phyloP scores from a whole-genome alignment of 106 monocot species.

The Dactylorhiza incarnata region DNA sequence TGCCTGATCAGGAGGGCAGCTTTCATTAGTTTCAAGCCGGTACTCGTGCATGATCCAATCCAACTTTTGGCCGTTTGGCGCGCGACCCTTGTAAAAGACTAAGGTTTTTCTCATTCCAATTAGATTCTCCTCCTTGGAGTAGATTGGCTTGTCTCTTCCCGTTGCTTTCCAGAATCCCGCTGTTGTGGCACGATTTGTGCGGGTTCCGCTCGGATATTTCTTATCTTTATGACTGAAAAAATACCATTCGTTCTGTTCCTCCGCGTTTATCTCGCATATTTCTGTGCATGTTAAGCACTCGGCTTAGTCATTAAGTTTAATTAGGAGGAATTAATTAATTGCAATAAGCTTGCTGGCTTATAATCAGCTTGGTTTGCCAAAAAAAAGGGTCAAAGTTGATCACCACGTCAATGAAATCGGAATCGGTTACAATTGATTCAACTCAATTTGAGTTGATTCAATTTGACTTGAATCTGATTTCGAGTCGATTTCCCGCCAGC shows the following conservation, averaged over 20 bases:
- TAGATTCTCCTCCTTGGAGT: constrained; percentile 30
- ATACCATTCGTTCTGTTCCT: constrained; percentile 23
- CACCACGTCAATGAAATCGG: no score
- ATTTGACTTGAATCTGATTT: no score
- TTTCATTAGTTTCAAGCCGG: constrained; percentile 15
- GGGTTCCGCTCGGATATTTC: constrained; percentile 36
- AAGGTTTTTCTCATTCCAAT: constrained; percentile 62
- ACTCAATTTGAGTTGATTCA: no score
- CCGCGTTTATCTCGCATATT: constrained; percentile 24
- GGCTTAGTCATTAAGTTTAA: no score
- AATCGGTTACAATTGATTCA: no score
- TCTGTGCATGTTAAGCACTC: constrained; percentile 9
- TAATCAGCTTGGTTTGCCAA: no score
- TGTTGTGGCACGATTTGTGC: constrained; percentile 50
- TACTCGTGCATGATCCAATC: constrained; percentile 76
- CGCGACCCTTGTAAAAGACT: constrained; percentile 49
- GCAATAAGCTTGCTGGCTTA: no score
- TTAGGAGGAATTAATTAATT: no score
- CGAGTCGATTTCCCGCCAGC: no score
- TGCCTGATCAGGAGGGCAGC: not conserved
- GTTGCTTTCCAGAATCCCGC: constrained; percentile 65
- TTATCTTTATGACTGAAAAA: constrained; percentile 26
- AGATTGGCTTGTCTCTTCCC: constrained; percentile 63
- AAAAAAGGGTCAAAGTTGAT: no score
- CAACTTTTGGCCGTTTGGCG: constrained; percentile 58